These are phyloP conservation scores for Papiliotrema nemorosa DNA, from an alignment of 1,284 basidiomycete genomes.

Conservation along the genomic window DNA sequence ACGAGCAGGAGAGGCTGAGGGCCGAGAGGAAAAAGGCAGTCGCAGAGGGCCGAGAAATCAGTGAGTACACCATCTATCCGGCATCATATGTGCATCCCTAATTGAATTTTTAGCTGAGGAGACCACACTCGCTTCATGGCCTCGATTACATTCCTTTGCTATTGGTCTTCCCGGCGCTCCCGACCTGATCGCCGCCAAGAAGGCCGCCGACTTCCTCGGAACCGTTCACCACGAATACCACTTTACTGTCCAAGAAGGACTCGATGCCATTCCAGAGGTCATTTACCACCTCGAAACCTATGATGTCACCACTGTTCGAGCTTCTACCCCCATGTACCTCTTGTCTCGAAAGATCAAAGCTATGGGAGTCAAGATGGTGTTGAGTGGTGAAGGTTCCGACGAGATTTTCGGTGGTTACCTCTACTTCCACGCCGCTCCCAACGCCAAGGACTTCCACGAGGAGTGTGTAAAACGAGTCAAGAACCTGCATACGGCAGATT, in stretches of 20 bases:
- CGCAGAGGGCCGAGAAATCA: slow-evolving; percentile 34
- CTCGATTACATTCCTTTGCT: slow-evolving; percentile 96
- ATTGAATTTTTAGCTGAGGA: slow-evolving; percentile 33
- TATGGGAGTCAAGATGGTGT: slow-evolving; percentile 99
- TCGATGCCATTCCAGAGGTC: slow-evolving; percentile 96
- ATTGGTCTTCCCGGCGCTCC: slow-evolving; percentile 95
- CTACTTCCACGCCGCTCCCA: slow-evolving; percentile 98
- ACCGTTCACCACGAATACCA: slow-evolving; percentile 98
- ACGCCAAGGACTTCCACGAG: slow-evolving; percentile 85
- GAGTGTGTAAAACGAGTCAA: slow-evolving; percentile 94
- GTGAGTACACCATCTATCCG: too few relatives aligned
- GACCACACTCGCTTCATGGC: slow-evolving; percentile 82
- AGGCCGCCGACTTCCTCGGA: slow-evolving; percentile 89
- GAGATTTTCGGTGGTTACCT: slow-evolving; percentile 98
- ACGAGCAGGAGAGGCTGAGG: slow-evolving; percentile 68
- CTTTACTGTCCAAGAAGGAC: slow-evolving; percentile 96
- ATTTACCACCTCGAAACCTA: slow-evolving; percentile 99
- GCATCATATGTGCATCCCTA: too few relatives aligned
- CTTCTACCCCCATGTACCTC: slow-evolving; percentile 80
- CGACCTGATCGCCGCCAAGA: slow-evolving; percentile 88
- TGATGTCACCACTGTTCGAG: slow-evolving; percentile 97
- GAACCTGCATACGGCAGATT: slow-evolving; percentile 96
- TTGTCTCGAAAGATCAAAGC: slow-evolving; percentile 98
- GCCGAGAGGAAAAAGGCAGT: slow-evolving; percentile 50
- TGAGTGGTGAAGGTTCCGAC: slow-evolving; percentile 96